Evolutionary conservation across 2,329 filamentous ascomycete species (phyloP).

Genomic region (Sordariomycetes sp.): DNA sequence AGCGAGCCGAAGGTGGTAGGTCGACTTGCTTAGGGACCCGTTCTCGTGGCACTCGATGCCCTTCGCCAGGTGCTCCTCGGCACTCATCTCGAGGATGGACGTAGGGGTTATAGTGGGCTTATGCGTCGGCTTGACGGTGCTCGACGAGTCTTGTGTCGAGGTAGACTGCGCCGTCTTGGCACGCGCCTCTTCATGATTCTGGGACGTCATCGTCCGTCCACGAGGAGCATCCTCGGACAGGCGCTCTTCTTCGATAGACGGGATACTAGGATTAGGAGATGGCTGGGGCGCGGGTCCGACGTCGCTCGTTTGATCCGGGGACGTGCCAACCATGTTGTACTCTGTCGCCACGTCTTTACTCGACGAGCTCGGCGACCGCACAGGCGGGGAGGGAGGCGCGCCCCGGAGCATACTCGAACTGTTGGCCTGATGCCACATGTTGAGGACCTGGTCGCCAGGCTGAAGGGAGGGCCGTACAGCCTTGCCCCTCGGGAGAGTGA

Average conservation of each 20-base stretch:
- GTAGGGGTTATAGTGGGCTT: slow-evolving; percentile 33
- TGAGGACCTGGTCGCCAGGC: neutral
- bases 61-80: slow-evolving; percentile 81
- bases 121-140: slow-evolving; percentile 29
- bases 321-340: slow-evolving; percentile 10
- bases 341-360: slow-evolving; percentile 24
- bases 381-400: slow-evolving; percentile 47
- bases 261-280: slow-evolving; percentile 29
- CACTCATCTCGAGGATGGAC: slow-evolving; percentile 54
- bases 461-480: slow-evolving; percentile 18
- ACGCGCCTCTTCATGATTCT: slow-evolving; percentile 22
- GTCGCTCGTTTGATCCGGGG: neutral
- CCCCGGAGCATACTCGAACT: slow-evolving; percentile 14
- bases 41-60: slow-evolving; percentile 84
- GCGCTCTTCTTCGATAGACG: slow-evolving; percentile 27
- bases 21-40: slow-evolving; percentile 82
- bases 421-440: neutral
- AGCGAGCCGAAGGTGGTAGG: slow-evolving; percentile 85
- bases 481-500: slow-evolving; percentile 71
- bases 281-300: slow-evolving; percentile 21
- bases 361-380: slow-evolving; percentile 44
- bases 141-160: slow-evolving; percentile 38
- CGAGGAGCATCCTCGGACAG: slow-evolving; percentile 31
- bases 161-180: slow-evolving; percentile 32
- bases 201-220: slow-evolving; percentile 27